phyloP scores from a whole-genome alignment of 169 alveolate genomes.

The Plasmodium yoelii region DNA sequence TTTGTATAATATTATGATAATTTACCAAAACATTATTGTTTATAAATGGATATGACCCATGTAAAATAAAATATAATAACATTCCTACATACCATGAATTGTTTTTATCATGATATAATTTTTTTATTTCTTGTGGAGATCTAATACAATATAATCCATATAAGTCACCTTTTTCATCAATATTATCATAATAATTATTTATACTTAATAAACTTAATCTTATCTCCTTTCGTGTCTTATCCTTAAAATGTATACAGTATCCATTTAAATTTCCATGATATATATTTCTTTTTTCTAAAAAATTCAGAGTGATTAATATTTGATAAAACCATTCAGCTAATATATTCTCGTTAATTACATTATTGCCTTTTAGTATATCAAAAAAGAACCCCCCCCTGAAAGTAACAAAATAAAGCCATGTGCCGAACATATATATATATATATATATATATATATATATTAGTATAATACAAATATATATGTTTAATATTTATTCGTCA shows the following conservation, averaged over 20 bases:
- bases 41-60: slow-evolving; percentile 56
- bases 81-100: slow-evolving; percentile 73
- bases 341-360: slow-evolving; percentile 25
- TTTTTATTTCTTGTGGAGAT: slow-evolving; percentile 69
- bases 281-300: slow-evolving; percentile 39
- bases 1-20: slow-evolving; percentile 17
- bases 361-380: slow-evolving; percentile 28
- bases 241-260: slow-evolving; percentile 51
- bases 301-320: slow-evolving; percentile 35
- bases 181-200: slow-evolving; percentile 51
- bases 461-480: background rate
- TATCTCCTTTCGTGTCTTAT: slow-evolving; percentile 24
- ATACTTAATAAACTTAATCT: slow-evolving; percentile 60
- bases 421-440: background rate
- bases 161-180: slow-evolving; percentile 65
- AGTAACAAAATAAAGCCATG: background rate
- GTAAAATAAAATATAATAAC: slow-evolving; percentile 33
- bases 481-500: background rate
- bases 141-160: slow-evolving; percentile 68
- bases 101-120: slow-evolving; percentile 41
- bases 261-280: slow-evolving; percentile 70
- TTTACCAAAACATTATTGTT: slow-evolving; percentile 25
- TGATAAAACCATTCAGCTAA: slow-evolving; percentile 71
- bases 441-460: background rate
- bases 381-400: slow-evolving; percentile 54